phyloP scores from a whole-genome alignment of 768 basidiomycete genomes.

The Boletus patriciae region DNA sequence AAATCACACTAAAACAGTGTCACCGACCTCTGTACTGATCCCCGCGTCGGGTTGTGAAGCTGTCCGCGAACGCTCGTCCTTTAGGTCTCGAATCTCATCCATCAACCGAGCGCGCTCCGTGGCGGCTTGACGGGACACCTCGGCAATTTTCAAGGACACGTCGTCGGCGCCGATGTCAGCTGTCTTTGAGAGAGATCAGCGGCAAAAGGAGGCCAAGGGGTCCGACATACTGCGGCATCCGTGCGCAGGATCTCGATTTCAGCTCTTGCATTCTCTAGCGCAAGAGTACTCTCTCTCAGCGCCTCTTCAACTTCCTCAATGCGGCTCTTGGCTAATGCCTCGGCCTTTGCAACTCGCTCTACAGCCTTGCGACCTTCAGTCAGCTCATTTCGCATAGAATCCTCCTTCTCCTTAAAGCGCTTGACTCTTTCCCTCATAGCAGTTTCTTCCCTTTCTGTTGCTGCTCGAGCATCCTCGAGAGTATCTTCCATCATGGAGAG shows the following conservation, averaged over 20 bases:
- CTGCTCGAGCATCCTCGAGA: conserved; percentile 71
- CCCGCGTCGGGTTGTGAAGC: conserved; percentile 21
- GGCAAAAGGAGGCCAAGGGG: not conserved
- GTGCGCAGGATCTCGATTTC: conserved; percentile 80
- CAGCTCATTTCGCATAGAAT: conserved; percentile 69
- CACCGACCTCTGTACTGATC: conserved; percentile 24
- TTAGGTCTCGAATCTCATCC: conserved; percentile 57
- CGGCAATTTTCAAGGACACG: conserved; percentile 46
- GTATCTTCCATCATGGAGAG: conserved; percentile 76
- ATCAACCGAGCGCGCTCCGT: conserved; percentile 52
- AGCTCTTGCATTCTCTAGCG: conserved; percentile 85
- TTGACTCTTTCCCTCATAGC: conserved; percentile 60
- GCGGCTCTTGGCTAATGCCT: conserved; percentile 58
- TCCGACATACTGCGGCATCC: conserved; percentile 67
- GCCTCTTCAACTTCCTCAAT: conserved; percentile 90
- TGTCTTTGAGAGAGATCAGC: conserved; percentile 23
- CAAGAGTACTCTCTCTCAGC: conserved; percentile 78
- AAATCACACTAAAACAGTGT: not conserved
- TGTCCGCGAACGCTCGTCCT: conserved; percentile 40
- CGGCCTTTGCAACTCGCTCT: conserved; percentile 61
- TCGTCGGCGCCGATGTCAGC: conserved; percentile 54
- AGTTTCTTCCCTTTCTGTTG: conserved; percentile 73
- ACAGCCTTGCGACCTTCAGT: conserved; percentile 62
- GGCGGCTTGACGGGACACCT: conserved; percentile 47
- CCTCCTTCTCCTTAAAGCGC: conserved; percentile 72